A percentile compares a stretch with the other conserved stretches of the same genome.
Conservation (phyloP, 2,329 filamentous ascomycete species). For the Aspergillus melleus region DNA sequence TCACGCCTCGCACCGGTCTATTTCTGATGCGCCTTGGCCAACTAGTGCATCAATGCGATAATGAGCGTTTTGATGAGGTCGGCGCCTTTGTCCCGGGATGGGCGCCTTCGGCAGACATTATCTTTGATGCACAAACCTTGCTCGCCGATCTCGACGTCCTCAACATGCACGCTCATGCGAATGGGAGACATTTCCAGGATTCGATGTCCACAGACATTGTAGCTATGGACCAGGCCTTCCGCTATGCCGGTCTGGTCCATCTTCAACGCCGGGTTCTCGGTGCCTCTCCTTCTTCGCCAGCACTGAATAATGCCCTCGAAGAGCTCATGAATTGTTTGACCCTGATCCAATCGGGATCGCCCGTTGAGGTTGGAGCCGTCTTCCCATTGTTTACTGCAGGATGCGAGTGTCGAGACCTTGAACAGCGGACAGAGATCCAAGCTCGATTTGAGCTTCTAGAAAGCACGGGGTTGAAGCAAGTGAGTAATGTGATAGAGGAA, state of each 20-base stretch:
- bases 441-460: conserved; percentile 68
- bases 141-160: conserved; percentile 63
- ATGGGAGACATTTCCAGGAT: conserved; percentile 41
- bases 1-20: conserved; percentile 69
- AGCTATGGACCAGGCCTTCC: conserved; percentile 75
- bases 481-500: conserved; percentile 35
- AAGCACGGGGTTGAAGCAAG: conserved; percentile 74
- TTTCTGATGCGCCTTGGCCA: conserved; percentile 72
- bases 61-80: conserved; percentile 60
- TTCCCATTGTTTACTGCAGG: conserved; percentile 85
- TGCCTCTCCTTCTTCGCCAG: conserved; percentile 55
- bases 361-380: conserved; percentile 71
- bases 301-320: conserved; percentile 64
- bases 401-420: conserved; percentile 64
- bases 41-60: conserved; percentile 68
- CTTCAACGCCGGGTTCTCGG: conserved; percentile 72
- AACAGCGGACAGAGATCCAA: conserved; percentile 61
- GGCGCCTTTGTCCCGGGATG: conserved; percentile 55
- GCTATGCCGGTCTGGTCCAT: conserved; percentile 76
- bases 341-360: conserved; percentile 64
- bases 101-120: conserved; percentile 57
- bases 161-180: conserved; percentile 39
- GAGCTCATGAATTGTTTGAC: conserved; percentile 64
- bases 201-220: conserved; percentile 50
- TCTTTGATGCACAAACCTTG: conserved; percentile 59